phyloP scores from a whole-genome alignment of 805 yeast genomes.

The Wickerhamomyces bisporus region DNA sequence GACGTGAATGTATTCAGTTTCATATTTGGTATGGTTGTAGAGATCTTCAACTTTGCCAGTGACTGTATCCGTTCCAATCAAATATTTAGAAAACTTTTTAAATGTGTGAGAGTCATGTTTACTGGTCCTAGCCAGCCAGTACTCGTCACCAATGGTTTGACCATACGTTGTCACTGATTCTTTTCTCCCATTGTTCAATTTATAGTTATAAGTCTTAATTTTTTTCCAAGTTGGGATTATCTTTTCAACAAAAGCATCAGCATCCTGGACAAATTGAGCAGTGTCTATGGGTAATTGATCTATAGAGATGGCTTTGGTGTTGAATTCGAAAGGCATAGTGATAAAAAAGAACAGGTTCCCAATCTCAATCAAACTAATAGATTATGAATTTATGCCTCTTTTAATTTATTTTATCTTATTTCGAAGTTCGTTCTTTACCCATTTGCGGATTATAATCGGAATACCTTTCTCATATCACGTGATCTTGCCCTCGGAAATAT shows the following conservation, averaged over 20 bases:
- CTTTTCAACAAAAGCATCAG: slow-evolving; percentile 21
- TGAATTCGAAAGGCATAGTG: slow-evolving; percentile 17
- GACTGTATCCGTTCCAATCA: slow-evolving; percentile 25
- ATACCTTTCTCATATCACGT: no score
- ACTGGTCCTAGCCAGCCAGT: slow-evolving; percentile 31
- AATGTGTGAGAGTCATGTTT: slow-evolving; percentile 20
- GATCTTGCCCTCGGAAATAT: no score
- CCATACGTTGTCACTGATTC: slow-evolving; percentile 29
- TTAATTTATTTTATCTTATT: no score
- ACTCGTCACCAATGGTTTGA: slow-evolving; percentile 23
- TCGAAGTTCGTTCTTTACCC: no score
- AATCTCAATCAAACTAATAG: no score
- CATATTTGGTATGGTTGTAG: slow-evolving; percentile 27
- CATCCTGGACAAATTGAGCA: slow-evolving; percentile 16
- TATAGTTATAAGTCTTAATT: slow-evolving; percentile 27
- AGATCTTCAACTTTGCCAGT: slow-evolving; percentile 19
- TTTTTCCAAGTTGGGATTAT: slow-evolving; percentile 26
- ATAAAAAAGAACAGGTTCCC: no score
- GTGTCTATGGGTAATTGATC: slow-evolving; percentile 14
- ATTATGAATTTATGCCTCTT: no score
- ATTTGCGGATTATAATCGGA: no score
- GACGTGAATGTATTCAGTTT: slow-evolving; percentile 30
- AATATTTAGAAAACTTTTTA: slow-evolving; percentile 22
- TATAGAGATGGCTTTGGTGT: slow-evolving; percentile 11
- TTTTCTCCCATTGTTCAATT: slow-evolving; percentile 19